Conservation (phyloP, 495 filamentous ascomycete genomes). For the Penicillium paxilli region DNA sequence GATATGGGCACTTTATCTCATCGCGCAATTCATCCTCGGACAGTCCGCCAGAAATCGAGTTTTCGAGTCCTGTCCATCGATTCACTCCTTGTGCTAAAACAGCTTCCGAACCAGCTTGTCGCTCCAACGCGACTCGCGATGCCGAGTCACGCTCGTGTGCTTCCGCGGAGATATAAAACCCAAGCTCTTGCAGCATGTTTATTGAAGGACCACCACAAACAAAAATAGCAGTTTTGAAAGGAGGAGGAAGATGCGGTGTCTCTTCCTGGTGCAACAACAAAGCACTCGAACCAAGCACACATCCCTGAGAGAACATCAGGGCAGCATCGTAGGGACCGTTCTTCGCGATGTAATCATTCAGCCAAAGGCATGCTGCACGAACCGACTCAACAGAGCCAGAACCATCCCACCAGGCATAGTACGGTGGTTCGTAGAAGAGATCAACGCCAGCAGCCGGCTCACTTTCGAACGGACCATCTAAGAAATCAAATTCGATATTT, state of each 20-base stretch:
- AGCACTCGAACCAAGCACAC: conserved; percentile 47
- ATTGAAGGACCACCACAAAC: conserved; percentile 56
- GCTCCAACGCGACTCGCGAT: conserved; percentile 28
- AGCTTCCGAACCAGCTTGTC: conserved; percentile 26
- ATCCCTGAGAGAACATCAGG: conserved; percentile 62
- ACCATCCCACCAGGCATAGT: conserved; percentile 53
- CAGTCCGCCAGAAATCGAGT: conserved; percentile 28
- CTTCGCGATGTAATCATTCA: conserved; percentile 44
- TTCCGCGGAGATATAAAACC: conserved; percentile 43
- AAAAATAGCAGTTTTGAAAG: conserved; percentile 62
- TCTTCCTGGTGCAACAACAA: conserved; percentile 41
- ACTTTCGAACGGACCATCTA: conserved; percentile 49
- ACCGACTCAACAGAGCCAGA: conserved; percentile 34
- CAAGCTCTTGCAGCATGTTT: conserved; percentile 48
- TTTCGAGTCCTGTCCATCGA: conserved; percentile 29
- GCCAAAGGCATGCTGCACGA: conserved; percentile 41
- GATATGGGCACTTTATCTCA: conserved; percentile 37
- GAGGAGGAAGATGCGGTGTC: conserved; percentile 34
- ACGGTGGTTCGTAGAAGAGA: conserved; percentile 49
- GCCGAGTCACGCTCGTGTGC: conserved; percentile 38
- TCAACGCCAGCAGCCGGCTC: conserved; percentile 53
- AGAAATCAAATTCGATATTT: conserved; percentile 54
- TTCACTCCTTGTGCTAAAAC: conserved; percentile 27
- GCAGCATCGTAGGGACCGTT: conserved; percentile 63
- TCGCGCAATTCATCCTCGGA: conserved; percentile 54